These are phyloP conservation scores for Skeletonema grethae DNA, from an alignment of 108 stramenopile species.

Conservation along the genomic window DNA sequence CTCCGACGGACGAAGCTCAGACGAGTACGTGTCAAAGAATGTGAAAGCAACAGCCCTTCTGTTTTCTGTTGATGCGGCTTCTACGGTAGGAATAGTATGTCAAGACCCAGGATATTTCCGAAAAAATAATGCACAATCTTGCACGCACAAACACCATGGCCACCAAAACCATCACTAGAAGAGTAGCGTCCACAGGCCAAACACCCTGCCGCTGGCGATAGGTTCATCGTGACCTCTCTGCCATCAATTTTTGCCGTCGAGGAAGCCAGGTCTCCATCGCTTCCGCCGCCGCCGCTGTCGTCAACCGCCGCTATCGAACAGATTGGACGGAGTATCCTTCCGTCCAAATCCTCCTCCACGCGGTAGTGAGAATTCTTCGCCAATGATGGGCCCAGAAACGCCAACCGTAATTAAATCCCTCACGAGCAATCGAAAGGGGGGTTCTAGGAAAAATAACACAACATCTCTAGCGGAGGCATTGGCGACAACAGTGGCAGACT, in stretches of 20 bases:
- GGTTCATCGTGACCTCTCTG: background rate
- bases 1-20: too few species aligned
- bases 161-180: background rate
- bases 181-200: background rate
- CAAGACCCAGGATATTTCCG: too few species aligned
- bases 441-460: background rate
- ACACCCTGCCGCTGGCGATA: background rate
- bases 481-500: constrained; percentile 35
- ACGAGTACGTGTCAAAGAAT: too few species aligned
- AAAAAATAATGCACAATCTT: too few species aligned
- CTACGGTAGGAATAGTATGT: background rate
- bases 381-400: constrained; percentile 2
- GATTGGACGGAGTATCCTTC: background rate
- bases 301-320: background rate
- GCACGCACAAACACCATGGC: background rate
- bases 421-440: constrained; percentile 7
- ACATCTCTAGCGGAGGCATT: constrained; percentile 31
- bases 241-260: background rate
- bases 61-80: too few species aligned
- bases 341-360: background rate
- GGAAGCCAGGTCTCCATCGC: constrained; percentile 3
- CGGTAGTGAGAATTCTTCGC: constrained; percentile 6
- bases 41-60: too few species aligned
- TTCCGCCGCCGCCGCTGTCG: background rate
- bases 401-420: constrained; percentile 20